A percentile compares a stretch with the other conserved stretches of the same genome.
Conservation (phyloP, 208 protist genomes). For the Crithidia mellificae region DNA sequence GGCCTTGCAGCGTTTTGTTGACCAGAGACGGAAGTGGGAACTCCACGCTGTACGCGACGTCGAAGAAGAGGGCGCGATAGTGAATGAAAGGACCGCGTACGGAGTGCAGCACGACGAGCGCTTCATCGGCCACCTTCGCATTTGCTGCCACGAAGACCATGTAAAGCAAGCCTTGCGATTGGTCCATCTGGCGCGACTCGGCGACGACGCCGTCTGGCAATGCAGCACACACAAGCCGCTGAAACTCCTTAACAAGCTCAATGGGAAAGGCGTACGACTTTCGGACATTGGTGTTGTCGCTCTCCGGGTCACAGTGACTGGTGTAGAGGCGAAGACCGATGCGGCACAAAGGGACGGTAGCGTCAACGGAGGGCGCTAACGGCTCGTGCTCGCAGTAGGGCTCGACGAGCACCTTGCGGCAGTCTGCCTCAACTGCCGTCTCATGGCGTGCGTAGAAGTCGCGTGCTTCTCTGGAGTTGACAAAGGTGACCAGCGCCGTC, state of each 20-base stretch:
- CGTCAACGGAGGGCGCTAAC: not conserved
- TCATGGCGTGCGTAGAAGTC: conserved; percentile 1
- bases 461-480: not conserved
- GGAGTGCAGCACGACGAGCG: conserved; percentile 9
- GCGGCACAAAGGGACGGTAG: not conserved
- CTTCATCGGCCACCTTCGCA: conserved; percentile 3
- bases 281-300: not conserved
- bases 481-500: conserved; percentile 12
- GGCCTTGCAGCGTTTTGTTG: conserved; percentile 7
- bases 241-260: not conserved
- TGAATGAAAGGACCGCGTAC: conserved; percentile 7
- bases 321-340: conserved; percentile 7
- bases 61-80: conserved; percentile 9
- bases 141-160: not conserved
- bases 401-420: conserved; percentile 1
- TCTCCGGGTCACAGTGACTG: not conserved
- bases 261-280: not conserved
- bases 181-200: not conserved
- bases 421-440: not conserved
- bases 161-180: not conserved
- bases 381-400: conserved; percentile 16
- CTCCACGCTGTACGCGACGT: conserved; percentile 10
- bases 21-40: conserved; percentile 6
- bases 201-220: conserved; percentile 3
- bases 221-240: conserved; percentile 1